Percentiles rank a stretch among this genome's conserved stretches.
Conservation (phyloP, 495 filamentous ascomycete genomes). For the Penicillium canescens region DNA sequence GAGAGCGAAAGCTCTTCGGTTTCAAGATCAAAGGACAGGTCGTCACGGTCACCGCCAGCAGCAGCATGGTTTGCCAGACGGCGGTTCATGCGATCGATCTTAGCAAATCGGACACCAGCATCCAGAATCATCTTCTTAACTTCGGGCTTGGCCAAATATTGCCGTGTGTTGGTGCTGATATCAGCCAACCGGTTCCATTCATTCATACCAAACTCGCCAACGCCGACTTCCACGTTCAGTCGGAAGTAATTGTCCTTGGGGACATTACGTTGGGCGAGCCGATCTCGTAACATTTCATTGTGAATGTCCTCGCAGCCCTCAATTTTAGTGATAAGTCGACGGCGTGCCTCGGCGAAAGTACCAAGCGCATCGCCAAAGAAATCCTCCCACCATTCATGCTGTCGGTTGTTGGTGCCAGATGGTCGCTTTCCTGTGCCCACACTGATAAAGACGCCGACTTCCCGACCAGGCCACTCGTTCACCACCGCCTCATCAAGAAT, state of each 20-base stretch:
- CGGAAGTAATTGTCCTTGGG: slow-evolving; percentile 92
- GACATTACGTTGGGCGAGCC: slow-evolving; percentile 74
- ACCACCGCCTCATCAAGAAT: slow-evolving; percentile 85
- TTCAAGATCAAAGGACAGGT: slow-evolving; percentile 27
- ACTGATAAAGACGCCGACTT: slow-evolving; percentile 86
- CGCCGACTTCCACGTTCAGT: slow-evolving; percentile 95
- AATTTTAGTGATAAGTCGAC: slow-evolving; percentile 82
- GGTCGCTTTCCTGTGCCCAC: slow-evolving; percentile 91
- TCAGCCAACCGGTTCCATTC: slow-evolving; percentile 93
- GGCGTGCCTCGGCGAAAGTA: slow-evolving; percentile 86
- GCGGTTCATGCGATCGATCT: slow-evolving; percentile 71
- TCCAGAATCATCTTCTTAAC: slow-evolving; percentile 74
- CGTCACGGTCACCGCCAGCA: slow-evolving; percentile 31
- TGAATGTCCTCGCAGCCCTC: slow-evolving; percentile 95
- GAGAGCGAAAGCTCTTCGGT: slow-evolving; percentile 24
- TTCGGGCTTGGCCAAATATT: slow-evolving; percentile 72
- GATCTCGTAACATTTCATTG: slow-evolving; percentile 74
- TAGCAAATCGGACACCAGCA: slow-evolving; percentile 79
- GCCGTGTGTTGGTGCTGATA: slow-evolving; percentile 86
- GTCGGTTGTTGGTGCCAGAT: slow-evolving; percentile 62
- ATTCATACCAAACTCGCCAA: slow-evolving; percentile 98
- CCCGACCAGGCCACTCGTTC: slow-evolving; percentile 93
- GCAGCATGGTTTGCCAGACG: slow-evolving; percentile 42
- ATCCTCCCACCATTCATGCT: slow-evolving; percentile 87
- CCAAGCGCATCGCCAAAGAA: slow-evolving; percentile 73